Percentiles rank a stretch among this genome's conserved stretches.
Evolutionary conservation across 805 yeast species (phyloP).

Genomic region (Candida easanensis): DNA sequence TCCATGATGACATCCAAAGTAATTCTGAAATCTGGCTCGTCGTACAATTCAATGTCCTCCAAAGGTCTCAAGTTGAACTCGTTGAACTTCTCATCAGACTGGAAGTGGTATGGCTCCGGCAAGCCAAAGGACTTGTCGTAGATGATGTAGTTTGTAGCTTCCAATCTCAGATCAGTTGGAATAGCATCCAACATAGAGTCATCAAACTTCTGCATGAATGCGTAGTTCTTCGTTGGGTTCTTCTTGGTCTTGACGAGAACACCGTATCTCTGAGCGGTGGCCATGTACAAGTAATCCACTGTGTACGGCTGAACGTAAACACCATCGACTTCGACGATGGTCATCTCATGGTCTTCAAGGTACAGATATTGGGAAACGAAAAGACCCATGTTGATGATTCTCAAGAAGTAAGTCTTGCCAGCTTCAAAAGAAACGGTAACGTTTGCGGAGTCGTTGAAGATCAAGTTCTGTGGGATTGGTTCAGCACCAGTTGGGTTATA

Average conservation of each 20-base stretch:
- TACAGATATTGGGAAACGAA: constrained; percentile 71
- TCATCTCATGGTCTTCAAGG: constrained; percentile 69
- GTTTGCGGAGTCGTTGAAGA: constrained; percentile 65
- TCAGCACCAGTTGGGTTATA: constrained; percentile 86
- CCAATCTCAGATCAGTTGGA: constrained; percentile 56
- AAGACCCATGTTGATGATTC: constrained; percentile 66
- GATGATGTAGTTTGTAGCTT: constrained; percentile 52
- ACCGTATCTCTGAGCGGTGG: constrained; percentile 82
- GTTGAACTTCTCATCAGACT: constrained; percentile 23
- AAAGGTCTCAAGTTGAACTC: constrained; percentile 38
- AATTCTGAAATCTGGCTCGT: constrained; percentile 61
- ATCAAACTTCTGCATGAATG: constrained; percentile 62
- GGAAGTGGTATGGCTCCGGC: constrained; percentile 27
- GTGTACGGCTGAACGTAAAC: constrained; percentile 56
- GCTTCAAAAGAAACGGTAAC: constrained; percentile 53
- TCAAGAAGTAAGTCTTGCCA: constrained; percentile 58
- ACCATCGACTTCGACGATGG: constrained; percentile 76
- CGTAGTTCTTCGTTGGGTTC: constrained; percentile 44
- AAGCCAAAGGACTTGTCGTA: constrained; percentile 39
- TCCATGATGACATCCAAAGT: constrained; percentile 69
- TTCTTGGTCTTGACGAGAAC: constrained; percentile 60
- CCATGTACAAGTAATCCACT: constrained; percentile 55
- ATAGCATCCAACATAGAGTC: constrained; percentile 64
- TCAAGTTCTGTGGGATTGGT: constrained; percentile 67
- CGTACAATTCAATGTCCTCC: constrained; percentile 45